Percentiles rank a stretch among this genome's conserved stretches.
phyloP scores from a whole-genome alignment of 1,284 basidiomycete genomes.

The Trichosporon inkin region DNA sequence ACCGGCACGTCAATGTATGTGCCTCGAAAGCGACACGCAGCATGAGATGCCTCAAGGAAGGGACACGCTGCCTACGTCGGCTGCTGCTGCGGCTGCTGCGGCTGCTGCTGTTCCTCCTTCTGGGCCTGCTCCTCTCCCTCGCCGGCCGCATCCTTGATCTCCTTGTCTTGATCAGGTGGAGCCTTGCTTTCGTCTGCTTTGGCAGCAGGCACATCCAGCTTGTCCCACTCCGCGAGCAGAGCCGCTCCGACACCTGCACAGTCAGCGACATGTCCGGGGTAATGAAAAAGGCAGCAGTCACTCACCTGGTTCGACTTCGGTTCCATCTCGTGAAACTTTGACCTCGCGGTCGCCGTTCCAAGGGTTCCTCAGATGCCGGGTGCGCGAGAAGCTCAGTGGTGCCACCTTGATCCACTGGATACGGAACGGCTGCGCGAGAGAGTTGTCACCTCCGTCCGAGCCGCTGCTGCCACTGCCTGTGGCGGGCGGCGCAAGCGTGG shows the following conservation, averaged over 20 bases:
- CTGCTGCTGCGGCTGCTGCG: neutral
- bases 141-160: neutral
- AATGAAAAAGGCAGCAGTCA: constrained; percentile 10
- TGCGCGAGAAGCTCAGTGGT: constrained; percentile 70
- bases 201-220: constrained; percentile 21
- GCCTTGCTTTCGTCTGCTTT: neutral
- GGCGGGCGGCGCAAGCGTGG: neutral
- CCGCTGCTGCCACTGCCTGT: constrained; percentile 1
- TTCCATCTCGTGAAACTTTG: constrained; percentile 87
- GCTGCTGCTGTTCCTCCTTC: neutral
- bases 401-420: constrained; percentile 78
- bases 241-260: constrained; percentile 60
- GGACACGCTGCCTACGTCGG: neutral
- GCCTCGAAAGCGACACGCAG: neutral
- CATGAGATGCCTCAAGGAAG: neutral
- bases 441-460: constrained; percentile 5
- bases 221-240: constrained; percentile 73
- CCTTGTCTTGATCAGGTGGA: neutral
- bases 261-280: neutral
- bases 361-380: constrained; percentile 76
- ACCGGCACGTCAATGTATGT: neutral
- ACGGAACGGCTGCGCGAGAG: constrained; percentile 70
- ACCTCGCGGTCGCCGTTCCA: constrained; percentile 90
- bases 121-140: neutral
- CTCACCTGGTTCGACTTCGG: constrained; percentile 73